Conservation (phyloP, 2,329 filamentous ascomycete species). For the Harringtonia aguacate region DNA sequence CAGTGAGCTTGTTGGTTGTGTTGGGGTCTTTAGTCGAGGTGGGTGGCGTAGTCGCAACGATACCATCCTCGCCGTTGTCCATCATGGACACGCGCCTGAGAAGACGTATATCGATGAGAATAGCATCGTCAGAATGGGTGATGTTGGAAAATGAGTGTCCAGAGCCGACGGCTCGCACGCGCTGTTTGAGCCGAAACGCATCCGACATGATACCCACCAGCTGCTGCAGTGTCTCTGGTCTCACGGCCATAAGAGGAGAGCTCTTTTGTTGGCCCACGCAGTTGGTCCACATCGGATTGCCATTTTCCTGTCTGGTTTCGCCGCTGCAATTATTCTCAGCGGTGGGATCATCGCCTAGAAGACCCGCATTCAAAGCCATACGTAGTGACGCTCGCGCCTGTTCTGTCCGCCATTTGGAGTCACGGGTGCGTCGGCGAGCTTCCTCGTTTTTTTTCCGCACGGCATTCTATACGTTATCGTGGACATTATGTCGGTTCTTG, state of each 20-base stretch:
- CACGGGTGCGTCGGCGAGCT: conserved; percentile 5
- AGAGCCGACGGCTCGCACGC: conserved; percentile 15
- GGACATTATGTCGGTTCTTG: conserved; percentile 6
- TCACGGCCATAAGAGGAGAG: conserved; percentile 10
- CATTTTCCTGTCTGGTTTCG: background rate
- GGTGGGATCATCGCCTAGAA: background rate
- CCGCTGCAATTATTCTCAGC: background rate
- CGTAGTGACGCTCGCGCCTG: conserved; percentile 7
- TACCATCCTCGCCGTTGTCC: conserved; percentile 11
- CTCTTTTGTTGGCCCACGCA: conserved; percentile 14
- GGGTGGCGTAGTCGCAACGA: conserved; percentile 4
- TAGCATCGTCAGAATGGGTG: conserved; percentile 10
- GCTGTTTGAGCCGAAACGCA: conserved; percentile 9
- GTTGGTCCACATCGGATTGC: conserved; percentile 11
- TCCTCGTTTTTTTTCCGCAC: conserved; percentile 5
- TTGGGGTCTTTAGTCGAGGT: background rate
- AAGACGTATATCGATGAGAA: conserved; percentile 12
- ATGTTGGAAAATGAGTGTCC: conserved; percentile 18
- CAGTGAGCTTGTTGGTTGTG: background rate
- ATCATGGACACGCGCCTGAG: conserved; percentile 11
- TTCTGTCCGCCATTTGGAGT: conserved; percentile 6
- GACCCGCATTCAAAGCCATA: conserved; percentile 5
- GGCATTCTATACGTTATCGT: conserved; percentile 10
- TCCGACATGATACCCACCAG: conserved; percentile 14
- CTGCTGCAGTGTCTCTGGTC: conserved; percentile 13